phyloP scores from a whole-genome alignment of 148 eudicot genomes.

The Fagopyrum homotropicum region DNA sequence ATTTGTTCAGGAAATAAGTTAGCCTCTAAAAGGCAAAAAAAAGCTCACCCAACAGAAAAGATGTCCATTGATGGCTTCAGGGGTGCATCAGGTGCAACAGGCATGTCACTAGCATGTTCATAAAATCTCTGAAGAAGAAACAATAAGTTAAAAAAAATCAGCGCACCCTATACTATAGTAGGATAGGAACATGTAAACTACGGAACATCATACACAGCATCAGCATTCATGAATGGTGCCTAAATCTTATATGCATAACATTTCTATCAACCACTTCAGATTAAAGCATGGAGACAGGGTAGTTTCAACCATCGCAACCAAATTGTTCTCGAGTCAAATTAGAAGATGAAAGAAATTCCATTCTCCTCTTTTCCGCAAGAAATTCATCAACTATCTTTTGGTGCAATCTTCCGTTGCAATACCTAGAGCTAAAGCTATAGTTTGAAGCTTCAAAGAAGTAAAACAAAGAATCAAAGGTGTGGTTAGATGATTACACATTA shows the following conservation, averaged over 20 bases:
- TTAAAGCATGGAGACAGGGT: not conserved
- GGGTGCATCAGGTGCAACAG: conserved; percentile 75
- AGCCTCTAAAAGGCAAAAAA: not conserved
- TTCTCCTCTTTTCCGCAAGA: not conserved
- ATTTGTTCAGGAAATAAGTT: not conserved
- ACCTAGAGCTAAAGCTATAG: not conserved
- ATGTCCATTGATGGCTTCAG: conserved; percentile 93
- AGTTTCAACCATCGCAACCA: not conserved
- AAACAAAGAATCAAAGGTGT: not conserved
- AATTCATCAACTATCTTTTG: not conserved
- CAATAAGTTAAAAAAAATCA: not conserved
- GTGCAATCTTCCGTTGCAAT: conserved; percentile 3
- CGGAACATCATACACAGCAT: not conserved
- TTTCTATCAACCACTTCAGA: not conserved
- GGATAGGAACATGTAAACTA: not conserved
- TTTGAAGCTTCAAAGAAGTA: not conserved
- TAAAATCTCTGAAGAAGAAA: conserved; percentile 75
- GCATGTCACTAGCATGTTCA: conserved; percentile 90
- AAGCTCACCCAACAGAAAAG: conserved; percentile 89
- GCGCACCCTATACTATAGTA: not conserved
- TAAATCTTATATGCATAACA: not conserved
- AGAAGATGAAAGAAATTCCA: not conserved
- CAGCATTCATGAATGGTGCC: not conserved
- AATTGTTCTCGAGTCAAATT: not conserved
- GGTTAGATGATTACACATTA: not conserved